Evolutionary conservation across 805 yeast species (phyloP).

Genomic region (Saccharomycopsis selenospora): DNA sequence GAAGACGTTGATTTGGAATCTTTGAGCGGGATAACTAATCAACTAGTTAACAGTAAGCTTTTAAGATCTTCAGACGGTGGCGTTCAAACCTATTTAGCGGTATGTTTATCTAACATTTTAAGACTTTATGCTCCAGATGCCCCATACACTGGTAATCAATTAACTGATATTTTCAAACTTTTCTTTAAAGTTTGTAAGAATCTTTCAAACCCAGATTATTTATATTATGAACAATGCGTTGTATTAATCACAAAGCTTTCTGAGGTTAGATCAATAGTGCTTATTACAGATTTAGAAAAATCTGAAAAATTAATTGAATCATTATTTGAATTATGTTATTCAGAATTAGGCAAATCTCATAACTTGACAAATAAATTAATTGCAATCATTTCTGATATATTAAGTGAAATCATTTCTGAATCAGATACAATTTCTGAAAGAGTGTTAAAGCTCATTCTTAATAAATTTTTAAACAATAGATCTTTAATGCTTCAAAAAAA

Average conservation of each 20-base stretch:
- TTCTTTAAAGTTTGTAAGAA: conserved; percentile 56
- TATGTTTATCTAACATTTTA: conserved; percentile 69
- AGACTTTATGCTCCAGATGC: conserved; percentile 86
- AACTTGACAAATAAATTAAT: conserved; percentile 47
- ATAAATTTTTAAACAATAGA: conserved; percentile 44
- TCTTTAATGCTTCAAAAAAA: conserved; percentile 5
- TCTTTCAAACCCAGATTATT: conserved; percentile 41
- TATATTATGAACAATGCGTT: conserved; percentile 54
- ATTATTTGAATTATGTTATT: conserved; percentile 59
- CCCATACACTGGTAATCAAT: conserved; percentile 62
- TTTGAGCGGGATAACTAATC: conserved; percentile 33
- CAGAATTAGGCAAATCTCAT: conserved; percentile 30
- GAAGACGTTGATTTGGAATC: conserved; percentile 36
- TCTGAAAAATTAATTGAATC: conserved; percentile 45
- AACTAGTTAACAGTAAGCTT: conserved; percentile 43
- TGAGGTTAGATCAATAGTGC: conserved; percentile 66
- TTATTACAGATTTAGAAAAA: conserved; percentile 68
- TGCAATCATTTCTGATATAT: conserved; percentile 58
- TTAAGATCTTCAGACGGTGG: conserved; percentile 44
- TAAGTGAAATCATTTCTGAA: conserved; percentile 69
- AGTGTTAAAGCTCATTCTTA: conserved; percentile 56
- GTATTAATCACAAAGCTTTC: conserved; percentile 62
- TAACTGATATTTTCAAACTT: conserved; percentile 58
- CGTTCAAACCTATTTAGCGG: conserved; percentile 60
- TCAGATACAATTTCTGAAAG: conserved; percentile 53